A percentile compares a stretch with the other conserved stretches of the same genome.
Conservation (phyloP, 1,284 basidiomycete genomes). For the Pisolithus thermaeus region DNA sequence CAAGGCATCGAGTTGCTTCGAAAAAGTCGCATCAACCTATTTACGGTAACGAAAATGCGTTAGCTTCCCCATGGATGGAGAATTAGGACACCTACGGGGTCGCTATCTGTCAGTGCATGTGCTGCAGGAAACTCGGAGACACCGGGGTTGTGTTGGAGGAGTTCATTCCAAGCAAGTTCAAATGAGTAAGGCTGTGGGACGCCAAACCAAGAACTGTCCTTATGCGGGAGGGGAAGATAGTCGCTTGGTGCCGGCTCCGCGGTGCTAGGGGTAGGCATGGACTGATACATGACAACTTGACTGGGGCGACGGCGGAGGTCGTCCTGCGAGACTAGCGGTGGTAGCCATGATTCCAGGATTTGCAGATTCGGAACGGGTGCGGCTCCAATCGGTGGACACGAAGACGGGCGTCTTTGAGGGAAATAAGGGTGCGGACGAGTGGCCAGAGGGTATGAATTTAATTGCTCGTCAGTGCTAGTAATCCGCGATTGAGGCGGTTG, state of each 20-base stretch:
- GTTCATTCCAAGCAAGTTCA: neutral
- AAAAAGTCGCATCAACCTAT: neutral
- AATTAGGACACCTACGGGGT: neutral
- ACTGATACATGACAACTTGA: conserved; percentile 32
- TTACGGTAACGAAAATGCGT: neutral
- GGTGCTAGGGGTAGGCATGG: conserved; percentile 9
- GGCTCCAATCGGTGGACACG: conserved; percentile 35
- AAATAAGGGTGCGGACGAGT: conserved; percentile 19
- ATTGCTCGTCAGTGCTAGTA: neutral
- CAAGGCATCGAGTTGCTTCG: neutral
- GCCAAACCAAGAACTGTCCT: conserved; percentile 1
- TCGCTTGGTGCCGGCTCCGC: conserved; percentile 7
- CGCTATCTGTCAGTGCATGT: neutral
- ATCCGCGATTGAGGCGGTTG: neutral
- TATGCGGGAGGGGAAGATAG: neutral
- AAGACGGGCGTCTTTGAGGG: conserved; percentile 31
- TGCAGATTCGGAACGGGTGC: conserved; percentile 19
- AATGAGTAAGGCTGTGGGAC: neutral
- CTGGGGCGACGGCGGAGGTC: conserved; percentile 36
- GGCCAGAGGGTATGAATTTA: conserved; percentile 10
- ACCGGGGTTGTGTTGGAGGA: neutral
- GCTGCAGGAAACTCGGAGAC: neutral
- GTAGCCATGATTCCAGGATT: conserved; percentile 12
- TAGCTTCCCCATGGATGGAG: neutral
- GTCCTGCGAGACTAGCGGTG: conserved; percentile 27